Conservation (phyloP, 225 moss, liverwort and hornwort species). For the Asterella californica region DNA sequence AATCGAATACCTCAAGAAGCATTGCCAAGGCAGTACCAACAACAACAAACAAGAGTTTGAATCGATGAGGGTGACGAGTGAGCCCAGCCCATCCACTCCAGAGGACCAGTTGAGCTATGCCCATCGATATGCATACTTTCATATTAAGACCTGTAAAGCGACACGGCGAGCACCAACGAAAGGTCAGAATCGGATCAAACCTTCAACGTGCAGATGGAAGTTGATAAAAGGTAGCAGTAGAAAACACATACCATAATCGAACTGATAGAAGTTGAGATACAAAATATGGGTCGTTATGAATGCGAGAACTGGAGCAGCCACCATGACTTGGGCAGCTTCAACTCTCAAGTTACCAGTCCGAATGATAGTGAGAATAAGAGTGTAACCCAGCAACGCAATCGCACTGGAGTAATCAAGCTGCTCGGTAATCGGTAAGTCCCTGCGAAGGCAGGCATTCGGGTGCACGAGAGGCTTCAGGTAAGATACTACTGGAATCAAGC, state of each 20-base stretch:
- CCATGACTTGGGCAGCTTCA: conserved; percentile 91
- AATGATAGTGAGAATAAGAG: conserved; percentile 78
- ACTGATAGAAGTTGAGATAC: conserved; percentile 87
- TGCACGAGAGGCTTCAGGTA: too few relatives aligned
- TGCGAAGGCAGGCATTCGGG: conserved; percentile 33
- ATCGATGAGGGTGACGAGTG: conserved; percentile 76
- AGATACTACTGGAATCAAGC: too few relatives aligned
- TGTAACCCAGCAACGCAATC: conserved; percentile 79
- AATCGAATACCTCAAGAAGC: conserved; percentile 94
- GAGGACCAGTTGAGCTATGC: conserved; percentile 61
- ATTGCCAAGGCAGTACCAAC: conserved; percentile 81
- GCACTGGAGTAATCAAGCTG: conserved; percentile 96
- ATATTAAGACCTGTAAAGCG: conserved; percentile 73
- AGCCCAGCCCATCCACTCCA: conserved; percentile 80
- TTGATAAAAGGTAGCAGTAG: not conserved
- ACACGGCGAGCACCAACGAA: not conserved
- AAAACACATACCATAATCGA: conserved; percentile 72
- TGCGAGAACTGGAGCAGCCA: conserved; percentile 81
- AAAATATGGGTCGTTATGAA: conserved; percentile 88
- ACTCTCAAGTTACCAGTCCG: conserved; percentile 63
- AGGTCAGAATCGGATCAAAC: not conserved
- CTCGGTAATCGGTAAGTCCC: conserved; percentile 84
- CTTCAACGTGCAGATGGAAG: not conserved
- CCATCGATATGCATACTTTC: conserved; percentile 75
- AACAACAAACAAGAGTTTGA: conserved; percentile 69